Evolutionary conservation across 306 rosid species (phyloP), one percentile per base, ranked within the genome.

Genomic region (Prunus davidiana): DNA sequence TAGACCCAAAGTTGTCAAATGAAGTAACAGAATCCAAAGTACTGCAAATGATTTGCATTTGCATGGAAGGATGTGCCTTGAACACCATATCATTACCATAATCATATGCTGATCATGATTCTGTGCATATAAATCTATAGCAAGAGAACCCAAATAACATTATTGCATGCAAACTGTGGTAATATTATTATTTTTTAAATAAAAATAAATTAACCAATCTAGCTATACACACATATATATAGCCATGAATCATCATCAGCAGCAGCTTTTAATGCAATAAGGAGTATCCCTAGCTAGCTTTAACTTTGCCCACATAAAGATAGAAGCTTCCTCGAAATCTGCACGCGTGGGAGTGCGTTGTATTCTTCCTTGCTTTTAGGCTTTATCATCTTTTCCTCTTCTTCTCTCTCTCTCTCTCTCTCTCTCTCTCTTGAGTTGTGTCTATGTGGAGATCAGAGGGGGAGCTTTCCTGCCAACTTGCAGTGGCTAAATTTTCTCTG

Each of bases 281-380:
- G 46, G 30, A 54, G 77, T 30, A 62, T 3, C 27, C 82, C 80
- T 65, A 43, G 43, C 52, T 22, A 19, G 25, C 70, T 20, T 83
- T 71, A 86, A 78, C 91, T 88, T 88, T 88, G 78, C 34, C 76
- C 72, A 61, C 87, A 83, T 90, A 90, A 88, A 88, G 90, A 84
- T 84, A 90, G 98, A 94, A 94, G 97, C 97, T 91, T 94, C 98
- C 97, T 91, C 94, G 98, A 86, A 85, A 86, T 85, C 67, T 80
- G 89, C 82, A 87, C 83, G 87, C 96, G 83, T 91, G 96, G 95
- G 86, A 94, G 98, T 94, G 98, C 98, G 97, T 88, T 88, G 90
- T 86, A 89, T 94, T 94, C 98, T 93, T 88, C 97, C 96, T 80
- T n/a, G 78, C 79, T 89, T 90, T 94, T 91, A 87, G 96, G 89